Evolutionary conservation across 331 rosid species (phyloP).

Genomic region (Malus hybrid): DNA sequence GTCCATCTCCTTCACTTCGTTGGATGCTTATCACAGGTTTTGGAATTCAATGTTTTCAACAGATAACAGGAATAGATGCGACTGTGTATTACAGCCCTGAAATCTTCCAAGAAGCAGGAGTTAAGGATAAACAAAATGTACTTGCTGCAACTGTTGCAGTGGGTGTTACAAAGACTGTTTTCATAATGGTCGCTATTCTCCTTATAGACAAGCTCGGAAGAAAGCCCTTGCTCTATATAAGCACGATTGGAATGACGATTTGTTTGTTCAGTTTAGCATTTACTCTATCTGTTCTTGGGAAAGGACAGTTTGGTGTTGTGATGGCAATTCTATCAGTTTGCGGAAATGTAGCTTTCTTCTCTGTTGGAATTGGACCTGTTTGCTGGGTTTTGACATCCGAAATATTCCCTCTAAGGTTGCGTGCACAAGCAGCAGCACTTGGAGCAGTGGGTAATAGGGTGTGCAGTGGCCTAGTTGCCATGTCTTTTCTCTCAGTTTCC

Average conservation of each 20-base stretch:
- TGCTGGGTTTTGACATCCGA: constrained; percentile 87
- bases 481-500: constrained; percentile 70
- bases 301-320: constrained; percentile 41
- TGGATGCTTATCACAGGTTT: constrained; percentile 73
- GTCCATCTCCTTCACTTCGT: constrained; percentile 61
- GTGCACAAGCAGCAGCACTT: constrained; percentile 67
- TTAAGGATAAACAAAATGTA: constrained; percentile 46
- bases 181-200: constrained; percentile 63
- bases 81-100: constrained; percentile 86
- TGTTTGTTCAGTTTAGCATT: constrained; percentile 57
- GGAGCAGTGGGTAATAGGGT: constrained; percentile 66
- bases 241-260: constrained; percentile 84
- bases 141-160: constrained; percentile 91
- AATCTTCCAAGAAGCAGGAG: constrained; percentile 61
- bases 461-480: constrained; percentile 67
- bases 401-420: constrained; percentile 65
- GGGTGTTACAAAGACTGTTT: constrained; percentile 62
- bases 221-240: constrained; percentile 65
- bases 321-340: constrained; percentile 52
- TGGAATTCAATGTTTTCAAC: constrained; percentile 89
- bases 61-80: constrained; percentile 83
- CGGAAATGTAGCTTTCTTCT: constrained; percentile 87
- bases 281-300: constrained; percentile 40
- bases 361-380: constrained; percentile 76
- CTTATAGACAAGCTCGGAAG: constrained; percentile 71